Conservation (phyloP, 2,329 filamentous ascomycete genomes). For the Cylindrodendrum hubeiense region DNA sequence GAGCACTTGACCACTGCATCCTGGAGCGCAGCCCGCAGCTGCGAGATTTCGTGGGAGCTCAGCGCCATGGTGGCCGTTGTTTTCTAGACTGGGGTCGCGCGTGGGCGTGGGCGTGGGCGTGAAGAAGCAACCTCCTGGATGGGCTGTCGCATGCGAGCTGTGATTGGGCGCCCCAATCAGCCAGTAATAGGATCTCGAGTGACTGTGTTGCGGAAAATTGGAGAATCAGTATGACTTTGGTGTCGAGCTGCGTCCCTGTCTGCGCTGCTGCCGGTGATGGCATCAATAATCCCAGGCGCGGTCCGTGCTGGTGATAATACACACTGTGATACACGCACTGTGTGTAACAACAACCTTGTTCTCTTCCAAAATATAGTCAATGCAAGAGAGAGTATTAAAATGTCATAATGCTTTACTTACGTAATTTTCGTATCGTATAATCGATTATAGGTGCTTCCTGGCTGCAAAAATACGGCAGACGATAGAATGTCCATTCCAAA, state of each 20-base stretch:
- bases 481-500: too few species aligned
- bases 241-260: constrained; percentile 7
- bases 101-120: constrained; percentile 27
- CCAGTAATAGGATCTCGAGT: not conserved
- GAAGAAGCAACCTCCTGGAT: not conserved
- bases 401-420: too few species aligned
- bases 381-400: too few species aligned
- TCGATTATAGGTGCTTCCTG: too few species aligned
- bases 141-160: constrained; percentile 2
- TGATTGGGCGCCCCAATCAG: not conserved
- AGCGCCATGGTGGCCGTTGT: constrained; percentile 62
- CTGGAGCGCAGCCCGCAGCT: constrained; percentile 81
- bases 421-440: too few species aligned
- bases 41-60: constrained; percentile 67
- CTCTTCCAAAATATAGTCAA: not conserved
- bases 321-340: constrained; percentile 19
- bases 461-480: too few species aligned
- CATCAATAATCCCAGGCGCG: constrained; percentile 20
- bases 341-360: not conserved
- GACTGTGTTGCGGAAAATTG: not conserved
- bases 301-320: not conserved
- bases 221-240: not conserved
- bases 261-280: constrained; percentile 16
- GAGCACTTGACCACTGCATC: constrained; percentile 92
- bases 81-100: constrained; percentile 28